These are phyloP conservation scores for Nakazawaea populi DNA, from an alignment of 805 yeast species.

Conservation along the genomic window DNA sequence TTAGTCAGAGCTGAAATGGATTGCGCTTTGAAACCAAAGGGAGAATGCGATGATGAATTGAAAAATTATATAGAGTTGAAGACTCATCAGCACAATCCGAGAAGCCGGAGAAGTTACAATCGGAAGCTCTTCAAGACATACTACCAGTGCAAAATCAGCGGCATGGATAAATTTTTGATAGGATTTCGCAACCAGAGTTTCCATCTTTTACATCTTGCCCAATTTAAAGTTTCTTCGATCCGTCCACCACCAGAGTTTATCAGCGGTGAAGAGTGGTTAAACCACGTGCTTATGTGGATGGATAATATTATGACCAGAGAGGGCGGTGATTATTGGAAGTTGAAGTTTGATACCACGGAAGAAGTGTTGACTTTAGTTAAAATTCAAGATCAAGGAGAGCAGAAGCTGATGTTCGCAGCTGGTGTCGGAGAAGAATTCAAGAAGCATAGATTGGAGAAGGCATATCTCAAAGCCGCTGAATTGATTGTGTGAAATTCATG, in stretches of 20 bases:
- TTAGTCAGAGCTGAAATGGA: slow-evolving; percentile 2
- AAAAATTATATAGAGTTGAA: slow-evolving; percentile 3
- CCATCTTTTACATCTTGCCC: not conserved
- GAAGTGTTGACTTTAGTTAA: not conserved
- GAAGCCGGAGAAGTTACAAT: not conserved
- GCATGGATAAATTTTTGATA: not conserved
- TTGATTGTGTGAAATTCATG: no score
- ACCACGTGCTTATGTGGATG: not conserved
- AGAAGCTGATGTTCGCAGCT: not conserved
- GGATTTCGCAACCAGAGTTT: slow-evolving; percentile 1
- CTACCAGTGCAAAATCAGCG: slow-evolving; percentile 6
- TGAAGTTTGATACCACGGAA: not conserved
- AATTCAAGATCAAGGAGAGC: not conserved
- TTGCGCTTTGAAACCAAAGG: not conserved
- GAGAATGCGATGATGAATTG: not conserved
- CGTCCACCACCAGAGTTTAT: not conserved
- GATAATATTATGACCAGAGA: not conserved
- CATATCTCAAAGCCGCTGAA: not conserved
- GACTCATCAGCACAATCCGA: not conserved
- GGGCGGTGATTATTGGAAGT: slow-evolving; percentile 5
- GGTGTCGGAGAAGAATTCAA: not conserved
- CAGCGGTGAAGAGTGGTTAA: slow-evolving; percentile 5
- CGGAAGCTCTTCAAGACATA: slow-evolving; percentile 3
- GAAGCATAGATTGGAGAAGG: not conserved
- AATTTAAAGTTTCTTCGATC: not conserved